Conservation (phyloP, 352 stramenopile genomes). For the Globisporangium cylindrosporum region DNA sequence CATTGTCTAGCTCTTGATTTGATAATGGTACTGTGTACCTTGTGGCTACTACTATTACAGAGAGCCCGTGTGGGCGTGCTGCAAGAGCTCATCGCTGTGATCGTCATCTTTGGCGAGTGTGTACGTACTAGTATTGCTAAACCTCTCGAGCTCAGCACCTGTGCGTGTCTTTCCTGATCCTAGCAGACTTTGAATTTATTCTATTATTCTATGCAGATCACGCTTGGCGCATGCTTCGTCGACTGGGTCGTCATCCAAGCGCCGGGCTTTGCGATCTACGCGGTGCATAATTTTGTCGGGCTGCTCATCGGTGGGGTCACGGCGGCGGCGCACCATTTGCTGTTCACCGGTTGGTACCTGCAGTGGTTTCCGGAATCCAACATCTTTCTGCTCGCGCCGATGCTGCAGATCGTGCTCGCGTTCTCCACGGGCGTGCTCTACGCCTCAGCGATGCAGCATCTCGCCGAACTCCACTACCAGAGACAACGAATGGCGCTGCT, state of each 20-base stretch:
- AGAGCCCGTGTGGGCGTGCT: neutral
- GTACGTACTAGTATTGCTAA: conserved; percentile 23
- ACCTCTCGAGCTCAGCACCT: neutral
- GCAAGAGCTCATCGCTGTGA: conserved; percentile 5
- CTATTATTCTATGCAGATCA: neutral
- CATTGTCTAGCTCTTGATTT: no score
- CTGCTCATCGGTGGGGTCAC: conserved; percentile 2
- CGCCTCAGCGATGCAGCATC: conserved; percentile 10
- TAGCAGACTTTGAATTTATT: neutral
- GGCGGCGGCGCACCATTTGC: conserved; percentile 7
- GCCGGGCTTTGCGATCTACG: conserved; percentile 4
- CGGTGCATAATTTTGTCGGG: conserved; percentile 1
- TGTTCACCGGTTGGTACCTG: conserved; percentile 11
- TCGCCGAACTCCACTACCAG: conserved; percentile 8
- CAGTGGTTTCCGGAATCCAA: conserved; percentile 10
- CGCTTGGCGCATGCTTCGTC: neutral
- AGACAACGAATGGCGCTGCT: neutral
- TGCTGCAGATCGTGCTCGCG: conserved; percentile 15
- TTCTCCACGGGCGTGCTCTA: conserved; percentile 11
- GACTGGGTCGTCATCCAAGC: conserved; percentile 8
- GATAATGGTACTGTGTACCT: neutral
- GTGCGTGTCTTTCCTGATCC: neutral
- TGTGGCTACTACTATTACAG: neutral
- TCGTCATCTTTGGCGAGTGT: conserved; percentile 17
- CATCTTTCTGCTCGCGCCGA: conserved; percentile 9